Evolutionary conservation across 2,329 filamentous ascomycete species (phyloP).

Genomic region (Xylaria sp.): DNA sequence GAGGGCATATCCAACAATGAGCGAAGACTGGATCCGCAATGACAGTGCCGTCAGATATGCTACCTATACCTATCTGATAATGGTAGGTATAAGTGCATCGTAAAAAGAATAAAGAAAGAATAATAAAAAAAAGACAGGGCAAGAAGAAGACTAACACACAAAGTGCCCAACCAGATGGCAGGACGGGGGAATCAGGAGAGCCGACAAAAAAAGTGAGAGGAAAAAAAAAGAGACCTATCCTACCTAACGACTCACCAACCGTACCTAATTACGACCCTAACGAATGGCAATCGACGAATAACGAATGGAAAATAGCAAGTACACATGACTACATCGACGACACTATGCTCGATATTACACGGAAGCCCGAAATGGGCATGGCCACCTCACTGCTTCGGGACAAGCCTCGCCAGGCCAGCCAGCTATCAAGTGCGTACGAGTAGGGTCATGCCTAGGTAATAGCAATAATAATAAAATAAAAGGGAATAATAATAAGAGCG

Average conservation of each 20-base stretch:
- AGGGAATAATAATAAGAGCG: not conserved
- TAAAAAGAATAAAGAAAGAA: not conserved
- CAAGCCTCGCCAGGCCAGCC: constrained; percentile 7
- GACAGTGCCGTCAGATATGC: constrained; percentile 15
- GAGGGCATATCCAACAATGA: constrained; percentile 25
- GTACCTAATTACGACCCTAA: too few species aligned
- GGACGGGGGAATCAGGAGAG: not conserved
- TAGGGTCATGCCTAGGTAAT: not conserved
- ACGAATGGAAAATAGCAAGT: not conserved
- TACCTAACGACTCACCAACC: too few species aligned
- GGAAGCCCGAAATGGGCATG: constrained; percentile 15
- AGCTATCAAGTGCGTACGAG: not conserved
- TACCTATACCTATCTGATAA: not conserved
- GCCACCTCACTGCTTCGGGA: constrained; percentile 25
- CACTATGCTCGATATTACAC: not conserved
- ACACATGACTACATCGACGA: not conserved
- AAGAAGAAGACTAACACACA: not conserved
- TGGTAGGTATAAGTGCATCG: not conserved
- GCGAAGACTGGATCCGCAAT: constrained; percentile 23
- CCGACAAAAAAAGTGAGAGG: constrained; percentile 11
- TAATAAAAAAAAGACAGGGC: not conserved
- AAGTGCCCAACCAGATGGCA: constrained; percentile 17
- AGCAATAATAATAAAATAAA: not conserved
- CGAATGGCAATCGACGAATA: too few species aligned
- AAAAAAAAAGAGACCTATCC: not conserved